phyloP scores from a whole-genome alignment of 176 grass and related monocot genomes.

The Carex kokanica region DNA sequence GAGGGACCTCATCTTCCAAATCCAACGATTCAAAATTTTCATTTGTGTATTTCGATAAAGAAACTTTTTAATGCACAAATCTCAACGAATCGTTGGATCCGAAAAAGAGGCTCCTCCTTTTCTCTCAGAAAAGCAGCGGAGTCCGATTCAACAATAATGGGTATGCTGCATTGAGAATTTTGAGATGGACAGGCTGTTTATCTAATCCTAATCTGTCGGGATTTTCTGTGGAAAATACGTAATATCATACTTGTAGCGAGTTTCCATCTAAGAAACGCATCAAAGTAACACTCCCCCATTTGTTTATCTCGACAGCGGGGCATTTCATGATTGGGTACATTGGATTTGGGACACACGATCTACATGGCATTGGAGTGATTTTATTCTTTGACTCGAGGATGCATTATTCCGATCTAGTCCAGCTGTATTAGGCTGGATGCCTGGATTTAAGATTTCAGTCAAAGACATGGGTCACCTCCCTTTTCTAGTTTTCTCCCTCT shows the following conservation, averaged over 20 bases:
- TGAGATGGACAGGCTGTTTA: constrained; percentile 1
- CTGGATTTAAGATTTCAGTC: background rate
- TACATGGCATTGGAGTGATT: background rate
- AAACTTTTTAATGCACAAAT: no score
- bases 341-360: background rate
- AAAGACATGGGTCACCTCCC: background rate
- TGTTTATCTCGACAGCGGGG: no score
- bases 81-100: no score
- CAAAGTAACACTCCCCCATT: no score
- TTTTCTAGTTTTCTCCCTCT: background rate
- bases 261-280: background rate
- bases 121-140: no score
- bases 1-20: no score
- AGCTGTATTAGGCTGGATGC: background rate
- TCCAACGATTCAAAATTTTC: no score
- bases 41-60: no score
- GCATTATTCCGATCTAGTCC: background rate
- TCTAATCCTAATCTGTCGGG: background rate
- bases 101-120: no score
- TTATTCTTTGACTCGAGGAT: background rate
- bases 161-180: background rate
- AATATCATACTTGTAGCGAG: background rate
- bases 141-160: background rate
- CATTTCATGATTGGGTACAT: background rate
- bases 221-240: background rate